These are phyloP conservation scores for Cytauxzoon felis DNA, from an alignment of 169 alveolate species.

Conservation along the genomic window DNA sequence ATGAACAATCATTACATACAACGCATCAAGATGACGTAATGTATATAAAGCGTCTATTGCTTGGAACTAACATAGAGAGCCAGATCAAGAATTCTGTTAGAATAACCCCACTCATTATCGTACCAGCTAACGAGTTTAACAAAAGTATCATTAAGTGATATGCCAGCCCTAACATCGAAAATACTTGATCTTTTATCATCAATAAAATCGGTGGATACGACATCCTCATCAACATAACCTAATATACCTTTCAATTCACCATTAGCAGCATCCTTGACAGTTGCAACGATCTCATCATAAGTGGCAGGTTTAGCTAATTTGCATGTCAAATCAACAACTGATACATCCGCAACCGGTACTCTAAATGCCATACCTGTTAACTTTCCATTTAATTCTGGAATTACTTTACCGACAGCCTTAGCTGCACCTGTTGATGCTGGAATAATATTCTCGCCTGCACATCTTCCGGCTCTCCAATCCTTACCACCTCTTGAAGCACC, in stretches of 20 bases:
- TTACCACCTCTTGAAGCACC: constrained; percentile 99
- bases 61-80: constrained; percentile 72
- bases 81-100: constrained; percentile 95
- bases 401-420: constrained; percentile 98
- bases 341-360: constrained; percentile 97
- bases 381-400: constrained; percentile 97
- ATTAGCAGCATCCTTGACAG: constrained; percentile 93
- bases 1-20: too few relatives aligned
- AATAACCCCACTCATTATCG: constrained; percentile 98
- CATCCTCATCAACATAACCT: constrained; percentile 95
- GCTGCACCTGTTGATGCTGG: constrained; percentile 99
- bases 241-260: constrained; percentile 92
- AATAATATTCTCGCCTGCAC: constrained; percentile 96
- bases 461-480: constrained; percentile 99
- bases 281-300: constrained; percentile 90
- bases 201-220: constrained; percentile 94
- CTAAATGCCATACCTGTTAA: constrained; percentile 99
- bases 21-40: too few relatives aligned
- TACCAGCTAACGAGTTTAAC: constrained; percentile 98
- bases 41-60: constrained; percentile 17
- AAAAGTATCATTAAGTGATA: constrained; percentile 92
- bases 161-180: constrained; percentile 96
- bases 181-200: constrained; percentile 92
- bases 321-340: constrained; percentile 98
- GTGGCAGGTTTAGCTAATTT: constrained; percentile 92